Evolutionary conservation across 1,139 yeast species (phyloP).

Genomic region (Debaryomycetaceae sp.): DNA sequence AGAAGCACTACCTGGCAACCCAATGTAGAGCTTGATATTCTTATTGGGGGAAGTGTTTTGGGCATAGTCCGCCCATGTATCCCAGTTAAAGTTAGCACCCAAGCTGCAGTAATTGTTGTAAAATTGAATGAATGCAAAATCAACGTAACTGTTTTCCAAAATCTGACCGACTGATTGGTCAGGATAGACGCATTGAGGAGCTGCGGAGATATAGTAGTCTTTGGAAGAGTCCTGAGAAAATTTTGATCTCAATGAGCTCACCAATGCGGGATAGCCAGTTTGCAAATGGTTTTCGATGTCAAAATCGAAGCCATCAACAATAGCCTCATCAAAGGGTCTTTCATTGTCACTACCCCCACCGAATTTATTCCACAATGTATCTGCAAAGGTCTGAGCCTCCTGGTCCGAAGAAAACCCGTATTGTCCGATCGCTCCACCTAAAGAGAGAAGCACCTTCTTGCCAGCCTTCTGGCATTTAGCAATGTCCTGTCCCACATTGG

Average conservation of each 20-base stretch:
- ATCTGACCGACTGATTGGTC: conserved; percentile 74
- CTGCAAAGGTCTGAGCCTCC: conserved; percentile 66
- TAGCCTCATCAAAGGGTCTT: conserved; percentile 68
- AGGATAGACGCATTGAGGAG: conserved; percentile 90
- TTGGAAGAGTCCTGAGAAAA: conserved; percentile 51
- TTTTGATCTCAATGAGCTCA: conserved; percentile 51
- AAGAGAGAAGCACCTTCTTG: conserved; percentile 66
- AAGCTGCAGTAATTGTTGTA: conserved; percentile 80
- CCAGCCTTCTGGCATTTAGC: conserved; percentile 70
- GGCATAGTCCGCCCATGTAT: conserved; percentile 24
- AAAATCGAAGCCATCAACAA: conserved; percentile 40
- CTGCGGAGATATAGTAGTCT: conserved; percentile 74
- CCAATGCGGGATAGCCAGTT: conserved; percentile 58
- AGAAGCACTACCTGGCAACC: conserved; percentile 23
- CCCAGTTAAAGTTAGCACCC: conserved; percentile 18
- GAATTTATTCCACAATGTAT: conserved; percentile 71
- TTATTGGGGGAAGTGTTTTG: conserved; percentile 18
- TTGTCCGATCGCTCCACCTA: conserved; percentile 78
- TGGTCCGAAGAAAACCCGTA: conserved; percentile 65
- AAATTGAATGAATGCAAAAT: conserved; percentile 83
- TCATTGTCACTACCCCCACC: conserved; percentile 61
- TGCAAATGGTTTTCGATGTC: conserved; percentile 38
- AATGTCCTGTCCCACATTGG: conserved; percentile 65
- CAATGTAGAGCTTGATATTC: conserved; percentile 23
- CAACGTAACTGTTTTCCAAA: conserved; percentile 56